phyloP scores from a whole-genome alignment of 2,329 filamentous ascomycete genomes.

The Diplodia scrobiculata region DNA sequence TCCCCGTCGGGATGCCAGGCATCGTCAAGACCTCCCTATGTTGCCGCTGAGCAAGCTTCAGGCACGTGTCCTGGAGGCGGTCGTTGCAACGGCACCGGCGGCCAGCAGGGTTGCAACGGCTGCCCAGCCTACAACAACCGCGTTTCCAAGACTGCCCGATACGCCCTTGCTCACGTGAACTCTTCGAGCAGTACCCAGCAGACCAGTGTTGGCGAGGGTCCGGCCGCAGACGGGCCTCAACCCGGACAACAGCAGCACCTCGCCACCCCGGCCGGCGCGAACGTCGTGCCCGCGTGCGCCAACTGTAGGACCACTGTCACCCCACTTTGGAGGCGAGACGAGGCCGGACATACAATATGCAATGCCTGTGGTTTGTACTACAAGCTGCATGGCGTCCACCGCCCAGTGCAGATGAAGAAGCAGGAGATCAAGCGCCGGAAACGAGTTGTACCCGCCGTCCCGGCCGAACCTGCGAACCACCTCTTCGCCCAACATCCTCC shows the following conservation, averaged over 20 bases:
- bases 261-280: conserved; percentile 49
- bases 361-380: conserved; percentile 91
- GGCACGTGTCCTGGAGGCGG: conserved; percentile 90
- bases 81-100: conserved; percentile 92
- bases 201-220: conserved; percentile 36
- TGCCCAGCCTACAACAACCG: conserved; percentile 98
- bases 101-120: conserved; percentile 89
- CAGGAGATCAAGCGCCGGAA: conserved; percentile 94
- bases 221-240: conserved; percentile 30
- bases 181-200: conserved; percentile 36
- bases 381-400: conserved; percentile 90
- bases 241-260: conserved; percentile 31
- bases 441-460: conserved; percentile 70
- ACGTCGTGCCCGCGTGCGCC: conserved; percentile 84
- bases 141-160: conserved; percentile 80
- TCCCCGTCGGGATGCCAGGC: conserved; percentile 42
- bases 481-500: conserved; percentile 27
- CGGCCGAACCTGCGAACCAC: conserved; percentile 18
- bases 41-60: conserved; percentile 69
- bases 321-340: conserved; percentile 91
- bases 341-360: conserved; percentile 93
- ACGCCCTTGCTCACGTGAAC: conserved; percentile 55
- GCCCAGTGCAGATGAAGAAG: conserved; percentile 98
- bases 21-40: conserved; percentile 65
- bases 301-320: conserved; percentile 97